A percentile compares a stretch with the other conserved stretches of the same genome.
phyloP scores from a whole-genome alignment of 768 basidiomycete genomes.

The Postia placenta region DNA sequence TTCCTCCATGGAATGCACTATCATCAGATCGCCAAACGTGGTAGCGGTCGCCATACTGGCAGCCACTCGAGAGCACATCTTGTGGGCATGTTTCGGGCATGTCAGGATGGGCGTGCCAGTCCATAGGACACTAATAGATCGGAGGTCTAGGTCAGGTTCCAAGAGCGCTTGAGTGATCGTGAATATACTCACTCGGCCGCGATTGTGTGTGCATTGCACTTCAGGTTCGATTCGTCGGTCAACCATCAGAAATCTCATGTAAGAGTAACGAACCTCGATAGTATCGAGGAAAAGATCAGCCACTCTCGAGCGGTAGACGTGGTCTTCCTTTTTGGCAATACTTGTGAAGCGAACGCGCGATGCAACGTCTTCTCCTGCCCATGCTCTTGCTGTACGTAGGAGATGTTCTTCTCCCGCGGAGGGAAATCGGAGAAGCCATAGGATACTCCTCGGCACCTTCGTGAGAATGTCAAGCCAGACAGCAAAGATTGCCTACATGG shows the following conservation, averaged over 20 bases:
- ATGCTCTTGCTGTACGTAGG: conserved; percentile 32
- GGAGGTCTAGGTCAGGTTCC: too few species aligned
- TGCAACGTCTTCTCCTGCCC: conserved; percentile 42
- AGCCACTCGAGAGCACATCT: conserved; percentile 47
- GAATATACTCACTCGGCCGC: conserved; percentile 36
- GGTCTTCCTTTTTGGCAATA: conserved; percentile 39
- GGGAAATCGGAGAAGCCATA: conserved; percentile 51
- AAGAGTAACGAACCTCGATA: conserved; percentile 31
- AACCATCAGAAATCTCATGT: not conserved
- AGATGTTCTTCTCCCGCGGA: conserved; percentile 40
- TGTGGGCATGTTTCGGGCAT: conserved; percentile 38
- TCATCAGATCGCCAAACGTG: conserved; percentile 41
- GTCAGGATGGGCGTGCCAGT: conserved; percentile 46
- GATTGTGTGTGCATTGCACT: conserved; percentile 51
- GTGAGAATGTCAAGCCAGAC: conserved; percentile 44
- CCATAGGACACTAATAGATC: conserved; percentile 38
- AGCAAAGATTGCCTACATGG: conserved; percentile 31
- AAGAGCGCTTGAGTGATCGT: not conserved
- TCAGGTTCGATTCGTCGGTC: too few species aligned
- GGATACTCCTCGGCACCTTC: conserved; percentile 37
- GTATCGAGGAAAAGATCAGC: conserved; percentile 49
- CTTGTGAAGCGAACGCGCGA: conserved; percentile 43
- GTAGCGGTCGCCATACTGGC: conserved; percentile 44
- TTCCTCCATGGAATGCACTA: conserved; percentile 34
- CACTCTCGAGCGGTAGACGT: conserved; percentile 40